Evolutionary conservation across 1,139 yeast species (phyloP), one percentile per base, ranked within the genome.

Genomic region (Meyerozyma carpophila): DNA sequence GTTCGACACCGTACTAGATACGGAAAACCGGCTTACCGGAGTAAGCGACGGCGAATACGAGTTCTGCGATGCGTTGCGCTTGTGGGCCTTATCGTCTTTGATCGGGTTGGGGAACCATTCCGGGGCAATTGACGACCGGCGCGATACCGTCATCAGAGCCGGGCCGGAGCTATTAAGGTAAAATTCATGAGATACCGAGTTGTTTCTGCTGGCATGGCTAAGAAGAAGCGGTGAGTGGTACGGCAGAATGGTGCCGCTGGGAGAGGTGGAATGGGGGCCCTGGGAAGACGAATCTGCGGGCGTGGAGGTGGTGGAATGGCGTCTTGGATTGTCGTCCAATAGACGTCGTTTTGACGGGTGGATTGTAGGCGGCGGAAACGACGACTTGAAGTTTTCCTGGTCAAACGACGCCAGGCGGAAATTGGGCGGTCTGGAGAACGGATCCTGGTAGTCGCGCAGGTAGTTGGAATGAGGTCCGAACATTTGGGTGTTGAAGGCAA

Each of bases 31-130:
- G 24, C 16, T 21, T 32, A 24, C 37, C 8, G 37, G 37, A 6
- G 37, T 24, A 9, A 32, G 18, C 24, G 41, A 39, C 29, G 41
- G 41, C 29, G 37, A 32, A 27, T 14, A 14, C 21, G 37, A 32
- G 31, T 20, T 24, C 21, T 39, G 41, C 16, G 41, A 39, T 14
- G 36, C 27, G 18, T 39, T 39, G 29, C 41, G 41, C 21, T 39
- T 39, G 14, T 39, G 41, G n/a, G 8, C 10, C 10, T 16, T 18
- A 13, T 34, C 26, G 14, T 34, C 37, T 13, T 31, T 31, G 31
- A 42, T 27, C 20, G 44, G 44, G 25, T 42, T 38, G 36, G 44
- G 42, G 42, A 39, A 42, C 27, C 36, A 32, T 10, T 42, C 44
- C 27, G 37, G 44, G 20, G 41, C 42, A 13, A 26, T 16, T 29